These are phyloP conservation scores for Coccinonectria pachysandricola DNA, from an alignment of 2,329 filamentous ascomycete species.

Conservation along the genomic window DNA sequence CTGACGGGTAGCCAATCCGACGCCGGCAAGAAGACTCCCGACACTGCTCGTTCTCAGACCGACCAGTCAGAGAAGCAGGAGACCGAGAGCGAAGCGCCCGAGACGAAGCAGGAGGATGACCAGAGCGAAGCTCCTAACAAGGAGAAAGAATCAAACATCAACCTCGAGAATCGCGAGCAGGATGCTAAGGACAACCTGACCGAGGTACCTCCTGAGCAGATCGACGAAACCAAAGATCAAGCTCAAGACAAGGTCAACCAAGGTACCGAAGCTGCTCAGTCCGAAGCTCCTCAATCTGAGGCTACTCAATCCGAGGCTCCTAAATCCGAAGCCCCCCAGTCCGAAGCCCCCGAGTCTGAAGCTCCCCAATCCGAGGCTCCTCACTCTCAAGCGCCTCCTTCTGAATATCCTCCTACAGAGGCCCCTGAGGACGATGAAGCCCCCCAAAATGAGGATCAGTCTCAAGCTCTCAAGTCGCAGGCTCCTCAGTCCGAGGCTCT, in stretches of 20 bases:
- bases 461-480: background rate
- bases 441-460: background rate
- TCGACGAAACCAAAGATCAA: background rate
- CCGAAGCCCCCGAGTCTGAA: background rate
- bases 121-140: conserved; percentile 3
- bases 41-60: conserved; percentile 4
- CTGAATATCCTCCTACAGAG: background rate
- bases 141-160: too few species aligned
- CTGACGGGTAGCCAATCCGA: conserved; percentile 14
- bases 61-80: conserved; percentile 10
- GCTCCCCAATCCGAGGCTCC: background rate
- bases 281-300: conserved; percentile 1
- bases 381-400: background rate
- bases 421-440: too few species aligned
- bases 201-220: conserved; percentile 8
- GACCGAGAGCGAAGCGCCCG: conserved; percentile 6
- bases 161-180: conserved; percentile 10
- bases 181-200: conserved; percentile 5
- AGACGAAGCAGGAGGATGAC: conserved; percentile 4
- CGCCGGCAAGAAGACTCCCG: conserved; percentile 7
- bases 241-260: background rate
- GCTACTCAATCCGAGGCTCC: conserved; percentile 1
- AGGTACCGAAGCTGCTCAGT: background rate
- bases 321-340: conserved; percentile 1
- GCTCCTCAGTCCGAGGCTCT: background rate